A percentile compares a stretch with the other conserved stretches of the same genome.
Evolutionary conservation across 2,329 filamentous ascomycete genomes (phyloP).

Genomic region (Chaetomiaceae sp.): DNA sequence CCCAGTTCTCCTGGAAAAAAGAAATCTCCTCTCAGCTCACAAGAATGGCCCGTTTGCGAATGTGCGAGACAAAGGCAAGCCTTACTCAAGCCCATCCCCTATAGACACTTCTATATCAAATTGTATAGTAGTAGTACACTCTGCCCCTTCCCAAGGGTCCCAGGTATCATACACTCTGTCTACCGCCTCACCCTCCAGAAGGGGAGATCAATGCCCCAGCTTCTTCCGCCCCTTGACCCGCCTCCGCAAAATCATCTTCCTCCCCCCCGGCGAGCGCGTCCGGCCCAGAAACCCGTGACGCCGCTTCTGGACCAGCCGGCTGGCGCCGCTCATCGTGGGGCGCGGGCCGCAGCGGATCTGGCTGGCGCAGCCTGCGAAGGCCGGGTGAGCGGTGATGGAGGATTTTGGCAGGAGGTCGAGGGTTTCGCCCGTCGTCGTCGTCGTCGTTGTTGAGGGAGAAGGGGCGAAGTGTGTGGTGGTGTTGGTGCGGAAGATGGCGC

Average conservation of each 20-base stretch:
- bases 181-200: neutral
- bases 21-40: too few species aligned
- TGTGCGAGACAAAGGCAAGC: too few species aligned
- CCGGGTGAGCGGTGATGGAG: slow-evolving; percentile 50
- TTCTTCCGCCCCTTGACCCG: slow-evolving; percentile 49
- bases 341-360: slow-evolving; percentile 57
- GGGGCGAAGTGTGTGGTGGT: slow-evolving; percentile 1
- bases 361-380: slow-evolving; percentile 39
- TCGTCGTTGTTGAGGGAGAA: slow-evolving; percentile 31
- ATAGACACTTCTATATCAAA: neutral
- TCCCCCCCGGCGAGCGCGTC: slow-evolving; percentile 46
- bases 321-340: slow-evolving; percentile 52
- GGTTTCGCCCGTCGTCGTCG: slow-evolving; percentile 12
- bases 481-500: slow-evolving; percentile 18
- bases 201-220: slow-evolving; percentile 24
- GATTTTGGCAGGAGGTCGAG: slow-evolving; percentile 44
- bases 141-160: too few species aligned
- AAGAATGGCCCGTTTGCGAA: too few species aligned
- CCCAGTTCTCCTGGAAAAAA: too few species aligned
- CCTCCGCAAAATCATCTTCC: slow-evolving; percentile 50
- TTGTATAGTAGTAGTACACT: slow-evolving; percentile 3
- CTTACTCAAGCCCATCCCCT: too few species aligned
- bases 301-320: slow-evolving; percentile 55
- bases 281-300: slow-evolving; percentile 55
- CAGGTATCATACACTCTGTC: neutral